phyloP scores from a whole-genome alignment of 768 basidiomycete species.

The Kwoniella heveanensis region DNA sequence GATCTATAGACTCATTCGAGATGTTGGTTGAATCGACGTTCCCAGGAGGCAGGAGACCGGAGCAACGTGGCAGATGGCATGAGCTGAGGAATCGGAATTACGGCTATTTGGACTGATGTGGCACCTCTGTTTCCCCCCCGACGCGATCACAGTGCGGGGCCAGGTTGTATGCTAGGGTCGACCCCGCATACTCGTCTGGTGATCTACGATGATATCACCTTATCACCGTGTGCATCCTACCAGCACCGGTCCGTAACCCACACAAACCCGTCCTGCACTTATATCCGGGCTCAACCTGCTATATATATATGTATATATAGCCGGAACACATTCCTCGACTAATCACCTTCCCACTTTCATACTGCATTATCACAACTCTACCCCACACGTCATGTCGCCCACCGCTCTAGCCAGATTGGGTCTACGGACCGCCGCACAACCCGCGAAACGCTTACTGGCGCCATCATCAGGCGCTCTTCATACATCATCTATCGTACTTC shows the following conservation, averaged over 20 bases:
- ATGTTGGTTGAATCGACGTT: not conserved
- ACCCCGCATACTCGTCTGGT: not conserved
- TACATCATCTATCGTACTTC: not conserved
- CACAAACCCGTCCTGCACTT: too few relatives aligned
- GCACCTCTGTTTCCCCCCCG: not conserved
- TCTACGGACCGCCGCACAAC: not conserved
- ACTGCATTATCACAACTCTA: not conserved
- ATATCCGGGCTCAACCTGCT: not conserved
- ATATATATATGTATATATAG: not conserved
- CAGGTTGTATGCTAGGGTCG: not conserved
- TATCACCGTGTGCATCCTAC: too few relatives aligned
- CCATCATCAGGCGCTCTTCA: slow-evolving; percentile 13
- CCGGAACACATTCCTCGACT: not conserved
- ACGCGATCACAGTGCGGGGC: not conserved
- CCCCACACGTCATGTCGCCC: not conserved
- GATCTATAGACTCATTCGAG: not conserved
- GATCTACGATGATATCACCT: not conserved
- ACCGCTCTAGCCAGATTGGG: not conserved
- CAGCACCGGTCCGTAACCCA: too few relatives aligned
- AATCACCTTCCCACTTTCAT: slow-evolving; percentile 1
- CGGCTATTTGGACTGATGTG: not conserved
- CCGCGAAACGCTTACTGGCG: not conserved
- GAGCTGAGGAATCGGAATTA: not conserved
- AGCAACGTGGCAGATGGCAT: not conserved
- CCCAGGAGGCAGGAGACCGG: too few relatives aligned